A percentile compares a stretch with the other conserved stretches of the same genome.
Evolutionary conservation across 139 green algal genomes (phyloP).

Genomic region (Desmodesmus armatus): DNA sequence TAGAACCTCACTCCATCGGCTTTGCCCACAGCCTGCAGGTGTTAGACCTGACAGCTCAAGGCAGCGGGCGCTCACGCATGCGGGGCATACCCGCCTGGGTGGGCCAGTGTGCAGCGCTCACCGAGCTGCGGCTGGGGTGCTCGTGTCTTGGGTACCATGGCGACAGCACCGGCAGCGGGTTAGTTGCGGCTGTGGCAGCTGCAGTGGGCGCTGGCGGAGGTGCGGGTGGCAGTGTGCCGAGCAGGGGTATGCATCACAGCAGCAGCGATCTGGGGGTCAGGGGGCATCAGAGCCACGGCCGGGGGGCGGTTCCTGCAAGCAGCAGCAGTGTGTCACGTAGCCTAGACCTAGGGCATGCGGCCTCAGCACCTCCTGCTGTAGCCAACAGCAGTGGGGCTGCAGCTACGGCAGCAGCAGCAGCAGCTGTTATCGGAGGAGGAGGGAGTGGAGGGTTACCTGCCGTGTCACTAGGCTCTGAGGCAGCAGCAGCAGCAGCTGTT

Average conservation of each 20-base stretch:
- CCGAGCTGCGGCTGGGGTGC: constrained; percentile 4
- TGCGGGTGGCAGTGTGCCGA: background rate
- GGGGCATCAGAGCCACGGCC: too few species aligned
- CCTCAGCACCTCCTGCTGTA: too few species aligned
- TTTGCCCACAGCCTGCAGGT: constrained; percentile 10
- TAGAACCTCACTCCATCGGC: background rate
- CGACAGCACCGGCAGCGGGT: background rate
- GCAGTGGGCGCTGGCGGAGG: background rate
- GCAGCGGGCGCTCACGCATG: background rate
- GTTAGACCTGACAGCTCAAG: constrained; percentile 7
- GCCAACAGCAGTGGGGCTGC: background rate
- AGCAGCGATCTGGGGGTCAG: too few species aligned
- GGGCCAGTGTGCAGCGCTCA: background rate
- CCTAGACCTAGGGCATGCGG: too few species aligned
- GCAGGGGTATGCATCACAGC: too few species aligned
- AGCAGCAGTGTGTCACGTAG: too few species aligned
- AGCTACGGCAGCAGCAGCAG: background rate
- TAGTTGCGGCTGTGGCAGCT: background rate
- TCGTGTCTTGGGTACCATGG: background rate
- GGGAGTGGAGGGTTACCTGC: too few species aligned
- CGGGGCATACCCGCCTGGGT: constrained; percentile 31
- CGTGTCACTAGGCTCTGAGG: background rate
- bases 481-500: background rate
- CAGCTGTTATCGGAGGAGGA: background rate
- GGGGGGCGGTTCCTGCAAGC: too few species aligned